Evolutionary conservation across 306 rosid species (phyloP).

Genomic region (Cucurbita pepo): DNA sequence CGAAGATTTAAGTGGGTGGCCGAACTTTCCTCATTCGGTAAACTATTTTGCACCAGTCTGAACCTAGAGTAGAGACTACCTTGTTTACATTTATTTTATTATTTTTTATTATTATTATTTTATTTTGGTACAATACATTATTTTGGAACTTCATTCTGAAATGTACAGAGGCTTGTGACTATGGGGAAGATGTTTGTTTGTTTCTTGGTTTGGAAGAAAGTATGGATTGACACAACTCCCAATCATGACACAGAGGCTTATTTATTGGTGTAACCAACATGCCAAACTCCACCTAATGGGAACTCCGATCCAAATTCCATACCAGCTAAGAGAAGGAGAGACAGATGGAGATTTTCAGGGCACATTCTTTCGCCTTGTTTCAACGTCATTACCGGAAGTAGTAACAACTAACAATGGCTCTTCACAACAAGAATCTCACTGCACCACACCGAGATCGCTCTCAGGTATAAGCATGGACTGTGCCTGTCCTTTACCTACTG

Average conservation of each 20-base stretch:
- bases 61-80: no score
- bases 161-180: no score
- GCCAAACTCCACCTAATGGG: background rate
- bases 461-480: slow-evolving; percentile 28
- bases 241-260: background rate
- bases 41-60: no score
- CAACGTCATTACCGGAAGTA: slow-evolving; percentile 63
- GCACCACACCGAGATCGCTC: slow-evolving; percentile 35
- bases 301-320: background rate
- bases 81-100: no score
- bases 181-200: background rate
- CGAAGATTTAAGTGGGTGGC: background rate
- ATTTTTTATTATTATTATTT: no score
- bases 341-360: slow-evolving; percentile 22
- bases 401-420: slow-evolving; percentile 17
- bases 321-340: no score
- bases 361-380: slow-evolving; percentile 31
- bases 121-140: no score
- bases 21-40: background rate
- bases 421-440: slow-evolving; percentile 30
- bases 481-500: slow-evolving; percentile 45
- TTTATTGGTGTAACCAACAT: slow-evolving; percentile 1
- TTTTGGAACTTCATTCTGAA: no score
- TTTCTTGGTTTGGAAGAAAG: background rate
- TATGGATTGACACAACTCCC: no score